Conservation (phyloP, 306 rosid genomes). For the Lathyrus aphaca region DNA sequence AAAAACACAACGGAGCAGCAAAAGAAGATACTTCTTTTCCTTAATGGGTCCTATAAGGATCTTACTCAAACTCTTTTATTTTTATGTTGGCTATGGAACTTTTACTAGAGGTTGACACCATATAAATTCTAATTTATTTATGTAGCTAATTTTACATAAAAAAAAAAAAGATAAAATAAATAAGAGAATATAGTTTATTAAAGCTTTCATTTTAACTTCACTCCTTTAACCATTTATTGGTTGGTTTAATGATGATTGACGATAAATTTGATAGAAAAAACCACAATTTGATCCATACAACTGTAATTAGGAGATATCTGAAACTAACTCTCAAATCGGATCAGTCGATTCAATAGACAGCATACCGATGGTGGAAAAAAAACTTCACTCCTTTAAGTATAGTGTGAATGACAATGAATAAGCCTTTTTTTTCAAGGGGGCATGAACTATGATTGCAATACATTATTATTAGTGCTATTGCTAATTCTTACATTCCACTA, state of each 20-base stretch:
- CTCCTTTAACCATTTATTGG: no score
- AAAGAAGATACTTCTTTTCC: background rate
- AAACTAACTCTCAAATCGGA: no score
- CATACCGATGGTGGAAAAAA: no score
- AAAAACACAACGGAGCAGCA: background rate
- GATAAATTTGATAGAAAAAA: no score
- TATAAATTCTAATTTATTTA: background rate
- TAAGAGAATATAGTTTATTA: background rate
- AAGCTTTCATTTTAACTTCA: constrained; percentile 56
- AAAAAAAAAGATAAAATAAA: background rate
- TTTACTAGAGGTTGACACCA: background rate
- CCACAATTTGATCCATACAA: no score
- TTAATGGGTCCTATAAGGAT: constrained; percentile 9
- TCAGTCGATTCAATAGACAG: no score
- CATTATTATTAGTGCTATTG: constrained; percentile 21
- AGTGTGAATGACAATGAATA: constrained; percentile 56
- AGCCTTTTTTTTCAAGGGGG: constrained; percentile 51
- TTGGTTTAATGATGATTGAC: no score
- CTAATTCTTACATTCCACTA: constrained; percentile 50
- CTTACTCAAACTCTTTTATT: background rate
- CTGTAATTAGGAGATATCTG: no score
- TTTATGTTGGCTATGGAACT: background rate
- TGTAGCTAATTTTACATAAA: background rate
- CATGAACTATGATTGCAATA: constrained; percentile 52
- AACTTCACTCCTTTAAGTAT: constrained; percentile 45